Percentiles rank a stretch among this genome's conserved stretches.
phyloP scores from a whole-genome alignment of 2,329 filamentous ascomycete genomes.

The Lachnellula hyalina region DNA sequence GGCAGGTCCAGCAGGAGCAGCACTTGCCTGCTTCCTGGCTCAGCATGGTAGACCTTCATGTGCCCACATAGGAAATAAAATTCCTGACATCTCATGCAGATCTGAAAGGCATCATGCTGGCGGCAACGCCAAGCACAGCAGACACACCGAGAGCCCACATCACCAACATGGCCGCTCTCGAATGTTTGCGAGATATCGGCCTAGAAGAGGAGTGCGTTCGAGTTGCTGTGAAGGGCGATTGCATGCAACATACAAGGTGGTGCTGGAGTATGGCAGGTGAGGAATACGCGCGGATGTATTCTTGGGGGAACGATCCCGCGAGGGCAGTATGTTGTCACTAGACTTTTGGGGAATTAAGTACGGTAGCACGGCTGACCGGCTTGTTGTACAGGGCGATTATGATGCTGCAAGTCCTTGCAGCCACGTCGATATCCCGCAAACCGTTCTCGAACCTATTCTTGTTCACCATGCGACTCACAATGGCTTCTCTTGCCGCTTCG shows the following conservation, averaged over 20 bases:
- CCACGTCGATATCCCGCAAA: conserved; percentile 42
- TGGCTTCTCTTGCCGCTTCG: conserved; percentile 40
- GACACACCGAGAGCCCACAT: conserved; percentile 56
- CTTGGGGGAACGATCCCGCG: conserved; percentile 45
- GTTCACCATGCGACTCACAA: conserved; percentile 35
- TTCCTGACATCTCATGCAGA: conserved; percentile 27
- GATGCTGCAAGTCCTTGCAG: conserved; percentile 38
- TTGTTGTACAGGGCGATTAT: conserved; percentile 35
- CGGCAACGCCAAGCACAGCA: conserved; percentile 43
- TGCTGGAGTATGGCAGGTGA: conserved; percentile 47
- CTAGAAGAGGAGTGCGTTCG: conserved; percentile 38
- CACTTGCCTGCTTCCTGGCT: conserved; percentile 48
- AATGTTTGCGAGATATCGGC: conserved; percentile 48
- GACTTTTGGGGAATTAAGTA: neutral
- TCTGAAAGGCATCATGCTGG: conserved; percentile 49
- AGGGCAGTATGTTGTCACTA: conserved; percentile 33
- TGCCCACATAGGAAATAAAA: neutral
- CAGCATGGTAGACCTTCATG: conserved; percentile 36
- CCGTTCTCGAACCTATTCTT: conserved; percentile 43
- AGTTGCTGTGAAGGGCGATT: conserved; percentile 34
- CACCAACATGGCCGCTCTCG: conserved; percentile 52
- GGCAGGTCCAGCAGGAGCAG: conserved; percentile 49
- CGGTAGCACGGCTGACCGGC: too few species aligned
- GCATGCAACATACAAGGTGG: conserved; percentile 49
- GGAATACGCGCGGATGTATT: conserved; percentile 45